Conservation (phyloP, 2,329 filamentous ascomycete species). For the Magnaporthiopsis incrustans region DNA sequence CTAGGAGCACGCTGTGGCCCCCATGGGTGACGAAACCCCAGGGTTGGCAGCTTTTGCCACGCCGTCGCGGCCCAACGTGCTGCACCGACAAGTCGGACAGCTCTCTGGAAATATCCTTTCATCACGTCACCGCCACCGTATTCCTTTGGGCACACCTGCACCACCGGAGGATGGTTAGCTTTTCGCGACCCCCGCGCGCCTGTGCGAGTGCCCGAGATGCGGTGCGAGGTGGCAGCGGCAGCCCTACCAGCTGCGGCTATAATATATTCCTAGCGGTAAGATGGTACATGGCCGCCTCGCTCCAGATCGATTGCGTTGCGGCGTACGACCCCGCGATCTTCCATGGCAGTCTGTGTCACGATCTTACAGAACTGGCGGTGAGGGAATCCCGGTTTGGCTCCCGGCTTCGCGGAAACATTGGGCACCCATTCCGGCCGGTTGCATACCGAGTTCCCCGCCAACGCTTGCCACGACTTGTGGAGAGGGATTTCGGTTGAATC, state of each 20-base stretch:
- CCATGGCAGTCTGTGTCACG: neutral
- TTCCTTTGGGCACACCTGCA: neutral
- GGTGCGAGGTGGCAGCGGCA: neutral
- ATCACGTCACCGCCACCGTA: neutral
- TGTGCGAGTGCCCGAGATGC: neutral
- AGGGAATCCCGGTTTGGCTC: neutral
- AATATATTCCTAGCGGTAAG: neutral
- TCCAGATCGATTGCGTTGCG: neutral
- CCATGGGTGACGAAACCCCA: neutral
- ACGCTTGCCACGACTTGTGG: neutral
- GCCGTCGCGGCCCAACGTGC: slow-evolving; percentile 10
- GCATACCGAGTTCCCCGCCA: neutral
- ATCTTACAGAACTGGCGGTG: slow-evolving; percentile 1
- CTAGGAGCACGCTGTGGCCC: slow-evolving; percentile 9
- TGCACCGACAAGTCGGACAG: neutral
- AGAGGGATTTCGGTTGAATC: neutral
- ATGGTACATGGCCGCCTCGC: neutral
- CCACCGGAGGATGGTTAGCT: neutral
- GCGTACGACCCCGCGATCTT: neutral
- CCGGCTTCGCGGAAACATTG: neutral
- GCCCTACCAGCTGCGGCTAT: neutral
- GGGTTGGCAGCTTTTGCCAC: neutral
- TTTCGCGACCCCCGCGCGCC: neutral
- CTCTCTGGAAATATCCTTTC: neutral
- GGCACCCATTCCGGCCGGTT: neutral